A percentile compares a stretch with the other conserved stretches of the same genome.
Evolutionary conservation across 164 flowering plant genomes (phyloP).

Genomic region (Cinnamomum chago): DNA sequence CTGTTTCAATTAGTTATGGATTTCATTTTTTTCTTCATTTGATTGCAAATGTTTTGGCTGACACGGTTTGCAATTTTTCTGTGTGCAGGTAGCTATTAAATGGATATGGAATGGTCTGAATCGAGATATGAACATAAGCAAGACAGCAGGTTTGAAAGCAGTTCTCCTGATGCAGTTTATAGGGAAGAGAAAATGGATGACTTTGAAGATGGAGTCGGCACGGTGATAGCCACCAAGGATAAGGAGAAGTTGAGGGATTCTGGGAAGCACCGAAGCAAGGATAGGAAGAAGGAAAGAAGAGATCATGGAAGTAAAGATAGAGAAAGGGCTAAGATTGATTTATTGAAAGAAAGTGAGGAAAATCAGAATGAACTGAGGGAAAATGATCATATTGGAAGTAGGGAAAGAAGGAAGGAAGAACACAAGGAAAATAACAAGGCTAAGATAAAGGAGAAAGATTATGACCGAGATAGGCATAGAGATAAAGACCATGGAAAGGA

Average conservation of each 20-base stretch:
- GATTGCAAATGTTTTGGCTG: too few relatives aligned
- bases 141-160: background rate
- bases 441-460: slow-evolving; percentile 17
- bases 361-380: slow-evolving; percentile 11
- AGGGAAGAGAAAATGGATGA: slow-evolving; percentile 25
- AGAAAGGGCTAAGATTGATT: slow-evolving; percentile 33
- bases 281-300: slow-evolving; percentile 48
- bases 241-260: slow-evolving; percentile 29
- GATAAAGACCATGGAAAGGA: slow-evolving; percentile 34
- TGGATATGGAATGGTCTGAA: background rate
- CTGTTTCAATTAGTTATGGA: too few relatives aligned
- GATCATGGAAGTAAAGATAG: slow-evolving; percentile 48
- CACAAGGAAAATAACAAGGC: slow-evolving; percentile 31
- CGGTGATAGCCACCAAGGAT: background rate
- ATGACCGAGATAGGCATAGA: too few relatives aligned
- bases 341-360: slow-evolving; percentile 34
- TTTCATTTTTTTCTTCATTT: too few relatives aligned
- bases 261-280: slow-evolving; percentile 48
- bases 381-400: slow-evolving; percentile 22
- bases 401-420: slow-evolving; percentile 51
- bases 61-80: too few relatives aligned
- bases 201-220: slow-evolving; percentile 15
- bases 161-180: slow-evolving; percentile 1
- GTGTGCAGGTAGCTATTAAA: background rate
- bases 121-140: background rate